phyloP scores from a whole-genome alignment of 164 flowering plant genomes.

The Stephania cephalantha region DNA sequence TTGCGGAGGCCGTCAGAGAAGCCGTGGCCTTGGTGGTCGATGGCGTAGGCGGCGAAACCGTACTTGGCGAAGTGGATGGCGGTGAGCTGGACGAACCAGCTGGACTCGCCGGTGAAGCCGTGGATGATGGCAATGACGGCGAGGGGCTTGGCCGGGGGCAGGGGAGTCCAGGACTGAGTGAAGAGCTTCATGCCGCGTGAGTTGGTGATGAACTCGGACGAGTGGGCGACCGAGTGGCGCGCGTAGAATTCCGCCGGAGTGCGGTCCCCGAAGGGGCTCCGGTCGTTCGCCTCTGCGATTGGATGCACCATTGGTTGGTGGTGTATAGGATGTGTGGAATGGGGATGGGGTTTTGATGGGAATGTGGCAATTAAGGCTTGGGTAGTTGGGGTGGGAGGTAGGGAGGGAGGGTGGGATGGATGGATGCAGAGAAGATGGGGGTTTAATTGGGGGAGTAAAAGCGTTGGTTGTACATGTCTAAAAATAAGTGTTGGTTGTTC shows the following conservation, averaged over 20 bases:
- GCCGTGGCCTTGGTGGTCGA: slow-evolving; percentile 98
- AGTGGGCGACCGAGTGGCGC: slow-evolving; percentile 62
- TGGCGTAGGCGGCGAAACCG: slow-evolving; percentile 75
- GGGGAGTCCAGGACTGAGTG: slow-evolving; percentile 89
- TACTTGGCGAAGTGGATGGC: slow-evolving; percentile 57
- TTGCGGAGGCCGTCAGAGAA: slow-evolving; percentile 84
- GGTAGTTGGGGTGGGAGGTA: no score
- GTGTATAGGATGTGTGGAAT: not conserved
- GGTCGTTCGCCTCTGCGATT: slow-evolving; percentile 58
- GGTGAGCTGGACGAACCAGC: slow-evolving; percentile 78
- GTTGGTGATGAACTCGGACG: slow-evolving; percentile 57
- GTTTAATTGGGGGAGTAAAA: no score
- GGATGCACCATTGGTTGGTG: slow-evolving; percentile 54
- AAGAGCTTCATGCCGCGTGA: slow-evolving; percentile 68
- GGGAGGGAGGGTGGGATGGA: no score
- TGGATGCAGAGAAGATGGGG: no score
- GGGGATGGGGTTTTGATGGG: no score
- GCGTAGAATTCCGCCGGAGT: slow-evolving; percentile 60
- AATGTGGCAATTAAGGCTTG: no score
- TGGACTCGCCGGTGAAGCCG: slow-evolving; percentile 84
- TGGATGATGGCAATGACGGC: slow-evolving; percentile 70
- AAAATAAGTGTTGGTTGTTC: no score
- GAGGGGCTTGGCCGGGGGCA: slow-evolving; percentile 30
- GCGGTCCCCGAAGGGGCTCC: slow-evolving; percentile 62
- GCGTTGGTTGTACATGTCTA: no score